Conservation (phyloP, 1,139 yeast species). For the Hyphopichia buzzinii region DNA sequence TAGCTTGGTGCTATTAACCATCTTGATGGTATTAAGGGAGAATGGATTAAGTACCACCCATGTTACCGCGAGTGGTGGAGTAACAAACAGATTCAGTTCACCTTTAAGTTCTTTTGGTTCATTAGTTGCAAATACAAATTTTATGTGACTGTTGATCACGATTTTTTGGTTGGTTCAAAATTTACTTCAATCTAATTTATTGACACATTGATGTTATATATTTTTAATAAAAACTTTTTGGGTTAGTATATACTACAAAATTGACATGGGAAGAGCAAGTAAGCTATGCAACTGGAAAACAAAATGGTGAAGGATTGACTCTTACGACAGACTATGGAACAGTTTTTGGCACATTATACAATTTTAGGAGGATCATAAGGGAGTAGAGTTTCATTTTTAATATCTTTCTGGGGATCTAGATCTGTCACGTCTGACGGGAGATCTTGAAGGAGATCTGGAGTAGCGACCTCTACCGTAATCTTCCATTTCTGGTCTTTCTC, state of each 20-base stretch:
- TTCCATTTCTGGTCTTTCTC: conserved; percentile 9
- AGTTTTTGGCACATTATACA: too few relatives aligned
- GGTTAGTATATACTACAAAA: background rate
- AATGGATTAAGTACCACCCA: conserved; percentile 25
- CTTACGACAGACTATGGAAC: too few relatives aligned
- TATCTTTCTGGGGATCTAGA: conserved; percentile 40
- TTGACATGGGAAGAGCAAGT: background rate
- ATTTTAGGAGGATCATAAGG: too few relatives aligned
- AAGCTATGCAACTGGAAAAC: background rate
- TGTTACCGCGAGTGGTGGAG: conserved; percentile 1
- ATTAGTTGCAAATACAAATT: background rate
- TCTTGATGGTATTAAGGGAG: conserved; percentile 35
- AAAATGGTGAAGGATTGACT: too few relatives aligned
- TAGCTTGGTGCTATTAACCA: conserved; percentile 28
- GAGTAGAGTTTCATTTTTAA: too few relatives aligned
- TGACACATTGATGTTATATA: too few relatives aligned
- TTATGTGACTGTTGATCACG: background rate
- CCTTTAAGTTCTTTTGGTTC: background rate
- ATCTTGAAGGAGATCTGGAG: conserved; percentile 42
- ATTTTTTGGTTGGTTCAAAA: too few relatives aligned
- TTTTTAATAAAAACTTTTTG: background rate
- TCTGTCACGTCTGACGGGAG: conserved; percentile 38
- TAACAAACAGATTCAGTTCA: conserved; percentile 2
- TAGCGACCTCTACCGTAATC: conserved; percentile 25
- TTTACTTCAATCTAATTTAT: too few relatives aligned